Evolutionary conservation across 2,329 filamentous ascomycete species (phyloP).

Genomic region (Nemania sp.): DNA sequence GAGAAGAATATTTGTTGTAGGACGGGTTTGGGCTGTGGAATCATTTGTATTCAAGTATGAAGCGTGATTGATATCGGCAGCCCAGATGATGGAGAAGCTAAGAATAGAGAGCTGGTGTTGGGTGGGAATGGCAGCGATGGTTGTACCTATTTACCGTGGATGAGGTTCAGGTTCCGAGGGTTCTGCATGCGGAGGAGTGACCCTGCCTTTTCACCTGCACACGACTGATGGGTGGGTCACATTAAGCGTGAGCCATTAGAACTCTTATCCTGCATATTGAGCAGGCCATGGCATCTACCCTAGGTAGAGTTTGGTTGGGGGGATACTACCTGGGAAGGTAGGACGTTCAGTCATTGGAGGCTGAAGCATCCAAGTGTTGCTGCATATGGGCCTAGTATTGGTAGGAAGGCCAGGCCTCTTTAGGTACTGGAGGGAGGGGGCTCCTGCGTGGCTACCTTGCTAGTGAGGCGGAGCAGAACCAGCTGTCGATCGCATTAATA

Average conservation of each 20-base stretch:
- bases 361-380: slow-evolving; percentile 9
- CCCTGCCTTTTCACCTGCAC: not conserved
- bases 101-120: not conserved
- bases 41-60: not conserved
- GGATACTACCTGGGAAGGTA: not conserved
- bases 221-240: slow-evolving; percentile 23
- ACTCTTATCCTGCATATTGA: slow-evolving; percentile 22
- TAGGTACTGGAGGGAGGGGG: slow-evolving; percentile 10
- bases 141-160: slow-evolving; percentile 7
- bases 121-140: not conserved
- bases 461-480: slow-evolving; percentile 26
- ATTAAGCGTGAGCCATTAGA: slow-evolving; percentile 15
- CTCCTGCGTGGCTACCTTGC: slow-evolving; percentile 16
- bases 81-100: too few relatives aligned
- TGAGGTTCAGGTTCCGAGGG: too few relatives aligned
- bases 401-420: slow-evolving; percentile 10
- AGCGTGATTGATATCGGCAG: too few relatives aligned
- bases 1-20: too few relatives aligned
- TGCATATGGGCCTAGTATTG: slow-evolving; percentile 16
- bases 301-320: slow-evolving; percentile 4
- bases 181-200: too few relatives aligned
- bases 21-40: not conserved
- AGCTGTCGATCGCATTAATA: slow-evolving; percentile 14
- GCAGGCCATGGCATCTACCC: slow-evolving; percentile 8
- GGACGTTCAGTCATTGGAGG: slow-evolving; percentile 29